Evolutionary conservation across 768 basidiomycete species (phyloP).

Genomic region (Hydnomerulius pinastri): DNA sequence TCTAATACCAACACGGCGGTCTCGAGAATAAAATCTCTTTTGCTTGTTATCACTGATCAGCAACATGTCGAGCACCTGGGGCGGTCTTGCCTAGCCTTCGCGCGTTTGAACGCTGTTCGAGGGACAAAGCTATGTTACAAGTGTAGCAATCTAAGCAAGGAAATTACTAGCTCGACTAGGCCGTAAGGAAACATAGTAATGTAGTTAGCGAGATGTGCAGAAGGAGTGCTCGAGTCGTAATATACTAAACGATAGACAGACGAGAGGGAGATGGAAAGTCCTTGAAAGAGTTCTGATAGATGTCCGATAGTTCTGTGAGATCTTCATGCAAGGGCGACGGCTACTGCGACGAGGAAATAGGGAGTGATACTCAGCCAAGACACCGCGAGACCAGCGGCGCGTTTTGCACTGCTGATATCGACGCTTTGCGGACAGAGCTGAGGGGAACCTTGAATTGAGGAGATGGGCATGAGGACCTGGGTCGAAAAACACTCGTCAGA

Average conservation of each 20-base stretch:
- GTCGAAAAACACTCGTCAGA: neutral
- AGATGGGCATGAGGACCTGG: conserved; percentile 39
- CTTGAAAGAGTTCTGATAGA: neutral
- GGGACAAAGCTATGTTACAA: conserved; percentile 17
- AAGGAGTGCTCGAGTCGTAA: conserved; percentile 2
- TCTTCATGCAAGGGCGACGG: conserved; percentile 10
- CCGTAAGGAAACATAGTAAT: conserved; percentile 4
- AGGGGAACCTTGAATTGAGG: conserved; percentile 22
- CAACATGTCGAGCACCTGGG: too few species aligned
- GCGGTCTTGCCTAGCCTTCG: too few species aligned
- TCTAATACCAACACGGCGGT: too few species aligned
- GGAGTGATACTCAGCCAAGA: conserved; percentile 11
- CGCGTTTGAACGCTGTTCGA: too few species aligned
- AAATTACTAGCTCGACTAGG: neutral
- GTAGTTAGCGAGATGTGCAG: neutral
- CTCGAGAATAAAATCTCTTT: too few species aligned
- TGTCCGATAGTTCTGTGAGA: neutral
- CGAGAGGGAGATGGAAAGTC: neutral
- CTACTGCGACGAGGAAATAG: conserved; percentile 4
- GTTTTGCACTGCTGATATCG: conserved; percentile 4
- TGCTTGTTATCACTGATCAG: too few species aligned
- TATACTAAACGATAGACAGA: neutral
- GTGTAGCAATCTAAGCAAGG: conserved; percentile 11
- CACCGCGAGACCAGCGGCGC: neutral
- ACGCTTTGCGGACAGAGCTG: conserved; percentile 19